Evolutionary conservation across 108 stramenopile species (phyloP), one percentile per base, ranked within the genome.

Genomic region (Heterococcus sp.): DNA sequence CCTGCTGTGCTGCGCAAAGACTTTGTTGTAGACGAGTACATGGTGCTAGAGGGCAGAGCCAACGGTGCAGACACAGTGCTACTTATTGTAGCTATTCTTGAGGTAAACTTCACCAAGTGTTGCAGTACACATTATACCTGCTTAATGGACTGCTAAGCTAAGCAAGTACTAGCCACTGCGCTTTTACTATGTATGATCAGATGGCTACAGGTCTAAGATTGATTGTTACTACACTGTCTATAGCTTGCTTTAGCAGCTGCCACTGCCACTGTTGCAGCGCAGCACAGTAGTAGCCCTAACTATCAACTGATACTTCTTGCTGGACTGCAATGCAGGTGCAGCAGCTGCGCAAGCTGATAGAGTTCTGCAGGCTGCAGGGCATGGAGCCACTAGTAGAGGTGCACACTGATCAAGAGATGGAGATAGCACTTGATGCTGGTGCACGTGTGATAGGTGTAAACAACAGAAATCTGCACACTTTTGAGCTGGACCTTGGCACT

Each of bases 351-450:
- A 81, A 78, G 27, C 88, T 97, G 63, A 94, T 99, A 58, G 83
- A 87, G 66, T 89, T 80, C 82, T 87, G 90, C 27, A 87, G 95
- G 65, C 78, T 83, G 36, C 76, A 76, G 33, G 90, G 91, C 26
- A 96, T 99, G 92, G 96, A 97, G 86, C 96, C 98, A 21, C 85
- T 99, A 38, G 98, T 99, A 14, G 98, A 99, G 86, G 83, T 83
- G 34, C 93, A 95, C 76, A 93, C 92, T 0, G 88, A 91, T 37
- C 73, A 75, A 14, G 98, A 99, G 86, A 82, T 96, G 73, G 90
- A 92, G 64, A 93, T 96, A 1, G 98, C 98, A 0, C 72, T 97
- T 21, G 66, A 87, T 5, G 92, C 92, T 0, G 96, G 95, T 26
- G 95, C 96, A 1, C 88, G 82, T 66, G 96, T 96, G 3, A 93